Evolutionary conservation across 2,329 filamentous ascomycete species (phyloP), one percentile per base, ranked within the genome.

Genomic region (Pseudopithomyces maydicus): DNA sequence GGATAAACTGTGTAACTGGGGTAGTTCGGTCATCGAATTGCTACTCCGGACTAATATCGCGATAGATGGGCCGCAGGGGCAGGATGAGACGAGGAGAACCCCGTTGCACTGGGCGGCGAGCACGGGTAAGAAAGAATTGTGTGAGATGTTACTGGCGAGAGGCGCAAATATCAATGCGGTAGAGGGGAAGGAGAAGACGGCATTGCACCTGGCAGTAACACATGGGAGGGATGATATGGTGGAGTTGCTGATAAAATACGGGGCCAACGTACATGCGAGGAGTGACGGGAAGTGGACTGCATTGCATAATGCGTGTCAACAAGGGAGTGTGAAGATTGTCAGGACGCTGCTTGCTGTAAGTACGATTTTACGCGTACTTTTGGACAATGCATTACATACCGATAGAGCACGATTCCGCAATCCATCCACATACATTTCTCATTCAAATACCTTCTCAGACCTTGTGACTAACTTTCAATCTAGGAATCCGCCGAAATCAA

Each of bases 41-140:
- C 57, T 82, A 36, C 59, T 82, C 45, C 62, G 67, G 19, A 76
- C 74, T 4, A 67, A 73, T 20, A 77, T 78, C 56, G 63, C 69
- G 11, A 67, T 82, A 29, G 78, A 81, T 58, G 78, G 75, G 6
- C 63, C 65, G 3, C 67, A 68, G 1, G 77, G 74, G 0, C 72
- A 74, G 26, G 80, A 82, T 64, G 75, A 77, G 50, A 67, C 81
- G 20, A 80, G 80, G 10, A 78, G 84, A 12, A 84, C 82, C 29
- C 81, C 85, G 2, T 68, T 87, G 41, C 79, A 86, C 57, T 86
- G 84, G 84, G 84, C 84, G 1, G 84, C 82, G 35, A 83, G 81
- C 22, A 84, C 84, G 43, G 82, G 82, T 17, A 84, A 85, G 63
- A 72, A 79, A 48, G 75, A 77, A 32, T 73, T 86, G 11, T 81